These are phyloP conservation scores for Fistulinella cinereoalba DNA, from an alignment of 1,284 basidiomycete genomes.

Conservation along the genomic window DNA sequence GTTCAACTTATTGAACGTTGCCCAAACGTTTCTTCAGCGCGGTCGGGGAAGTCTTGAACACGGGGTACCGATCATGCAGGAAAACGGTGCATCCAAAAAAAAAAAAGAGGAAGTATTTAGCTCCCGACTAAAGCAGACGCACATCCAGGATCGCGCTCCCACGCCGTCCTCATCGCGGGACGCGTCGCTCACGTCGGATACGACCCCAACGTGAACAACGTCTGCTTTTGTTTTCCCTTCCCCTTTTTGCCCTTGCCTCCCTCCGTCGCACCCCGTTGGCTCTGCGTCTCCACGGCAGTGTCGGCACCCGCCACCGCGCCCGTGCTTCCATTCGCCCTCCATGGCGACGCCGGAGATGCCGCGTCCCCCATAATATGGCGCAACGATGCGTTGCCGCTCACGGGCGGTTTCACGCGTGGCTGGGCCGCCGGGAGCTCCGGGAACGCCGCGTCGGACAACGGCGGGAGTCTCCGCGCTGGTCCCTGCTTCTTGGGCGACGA, in stretches of 20 bases:
- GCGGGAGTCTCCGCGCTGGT: slow-evolving; percentile 30
- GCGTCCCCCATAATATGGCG: slow-evolving; percentile 64
- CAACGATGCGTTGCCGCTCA: slow-evolving; percentile 67
- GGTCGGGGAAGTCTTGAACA: no score
- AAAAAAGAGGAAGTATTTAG: not conserved
- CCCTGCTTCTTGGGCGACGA: slow-evolving; percentile 17
- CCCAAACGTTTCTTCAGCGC: no score
- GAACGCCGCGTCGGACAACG: slow-evolving; percentile 62
- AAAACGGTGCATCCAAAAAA: no score
- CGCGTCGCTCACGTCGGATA: slow-evolving; percentile 49
- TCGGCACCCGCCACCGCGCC: not conserved
- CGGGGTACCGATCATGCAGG: no score
- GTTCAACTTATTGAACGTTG: no score
- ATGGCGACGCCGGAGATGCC: slow-evolving; percentile 48
- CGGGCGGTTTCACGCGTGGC: slow-evolving; percentile 46
- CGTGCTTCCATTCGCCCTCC: slow-evolving; percentile 34
- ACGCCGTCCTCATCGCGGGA: no score
- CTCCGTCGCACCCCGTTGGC: slow-evolving; percentile 3
- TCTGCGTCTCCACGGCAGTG: no score
- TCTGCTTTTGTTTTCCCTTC: slow-evolving; percentile 83
- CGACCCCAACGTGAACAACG: slow-evolving; percentile 68
- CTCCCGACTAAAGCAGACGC: not conserved
- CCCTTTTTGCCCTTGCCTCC: slow-evolving; percentile 66
- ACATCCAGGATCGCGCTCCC: not conserved
- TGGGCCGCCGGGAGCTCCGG: slow-evolving; percentile 61